phyloP scores from a whole-genome alignment of 176 grass and related monocot genomes.

The Luzula sylvatica region DNA sequence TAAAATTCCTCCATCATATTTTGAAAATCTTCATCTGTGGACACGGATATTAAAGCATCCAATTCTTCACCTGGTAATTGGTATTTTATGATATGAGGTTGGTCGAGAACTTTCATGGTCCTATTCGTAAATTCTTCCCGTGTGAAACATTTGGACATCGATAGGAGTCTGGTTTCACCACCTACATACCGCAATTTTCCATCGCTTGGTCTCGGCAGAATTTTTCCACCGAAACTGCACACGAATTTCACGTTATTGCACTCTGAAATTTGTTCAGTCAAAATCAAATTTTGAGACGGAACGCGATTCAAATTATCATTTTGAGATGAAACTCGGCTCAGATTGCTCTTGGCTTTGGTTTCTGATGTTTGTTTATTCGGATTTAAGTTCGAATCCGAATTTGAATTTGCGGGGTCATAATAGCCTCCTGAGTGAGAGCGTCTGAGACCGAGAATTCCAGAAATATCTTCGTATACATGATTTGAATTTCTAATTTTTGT shows the following conservation, averaged over 20 bases:
- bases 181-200: constrained; percentile 81
- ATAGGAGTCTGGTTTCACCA: constrained; percentile 66
- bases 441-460: too few relatives aligned
- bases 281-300: constrained; percentile 21
- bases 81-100: constrained; percentile 88
- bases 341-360: too few relatives aligned
- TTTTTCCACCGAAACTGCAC: constrained; percentile 95
- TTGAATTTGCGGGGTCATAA: too few relatives aligned
- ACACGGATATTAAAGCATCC: constrained; percentile 87
- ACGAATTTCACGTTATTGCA: constrained; percentile 70
- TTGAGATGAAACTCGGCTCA: too few relatives aligned
- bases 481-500: neutral
- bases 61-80: constrained; percentile 94
- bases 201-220: constrained; percentile 80
- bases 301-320: too few relatives aligned
- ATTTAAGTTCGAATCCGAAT: constrained; percentile 29
- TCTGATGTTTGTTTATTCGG: constrained; percentile 23
- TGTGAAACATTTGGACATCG: constrained; percentile 43
- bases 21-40: constrained; percentile 81
- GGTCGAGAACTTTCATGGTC: constrained; percentile 53
- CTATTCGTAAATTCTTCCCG: constrained; percentile 59
- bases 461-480: too few relatives aligned
- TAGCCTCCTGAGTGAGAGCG: too few relatives aligned
- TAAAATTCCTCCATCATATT: constrained; percentile 96
- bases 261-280: constrained; percentile 25